Base-by-base conservation (phyloP, 805 yeast species). In the Isabelozyma pseudorhagii region DNA sequence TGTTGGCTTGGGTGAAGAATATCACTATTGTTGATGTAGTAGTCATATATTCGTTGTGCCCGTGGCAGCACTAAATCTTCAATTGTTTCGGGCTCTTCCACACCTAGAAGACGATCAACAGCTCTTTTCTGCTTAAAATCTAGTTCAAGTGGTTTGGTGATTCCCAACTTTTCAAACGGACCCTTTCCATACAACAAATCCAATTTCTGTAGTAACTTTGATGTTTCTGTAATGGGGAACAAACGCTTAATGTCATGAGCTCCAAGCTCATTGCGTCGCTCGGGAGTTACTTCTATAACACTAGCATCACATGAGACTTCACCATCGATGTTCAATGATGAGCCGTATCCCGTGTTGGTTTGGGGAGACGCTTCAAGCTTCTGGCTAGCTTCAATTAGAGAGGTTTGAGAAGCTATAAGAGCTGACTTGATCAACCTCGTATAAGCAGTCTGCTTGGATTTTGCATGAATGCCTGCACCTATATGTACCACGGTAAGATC, bases 321-420 rank as follows among this genome's bases (percentile, higher is more conserved):
- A 1, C 82, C 80, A 5, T 58, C 47, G 7, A 64, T 50, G 40
- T 75, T 72, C 38, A 79, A 54, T 0, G 77, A 70, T 1, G 82
- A 71, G 0, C 83, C 82, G 51, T 55, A 63, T 2, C 83, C 84
- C 3, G 82, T 77, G 54, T 80, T 80, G 5, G 83, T 79, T 42
- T 73, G 60, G 2, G 60, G 52, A 3, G 74, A 66, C 11, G 46
- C 48, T 57, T 80, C 83, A n/a, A 74, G 47, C 3, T 63, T 46
- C 15, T 50, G 45, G 34, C 67, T 50, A 2, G 63, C 57, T 7
- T 46, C 50, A 5, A 54, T 9, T 6, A 64, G 44, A 1, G 46
- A 27, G 11, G 31, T 38, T 9, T 38, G 15, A 15, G 52, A 46
- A 4, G 25, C 25, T 21, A 21, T 21, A 5, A 72, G 52, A 3